Percentiles rank a stretch among this genome's conserved stretches.
phyloP scores from a whole-genome alignment of 768 basidiomycete genomes.

The Polyporus arcularius region DNA sequence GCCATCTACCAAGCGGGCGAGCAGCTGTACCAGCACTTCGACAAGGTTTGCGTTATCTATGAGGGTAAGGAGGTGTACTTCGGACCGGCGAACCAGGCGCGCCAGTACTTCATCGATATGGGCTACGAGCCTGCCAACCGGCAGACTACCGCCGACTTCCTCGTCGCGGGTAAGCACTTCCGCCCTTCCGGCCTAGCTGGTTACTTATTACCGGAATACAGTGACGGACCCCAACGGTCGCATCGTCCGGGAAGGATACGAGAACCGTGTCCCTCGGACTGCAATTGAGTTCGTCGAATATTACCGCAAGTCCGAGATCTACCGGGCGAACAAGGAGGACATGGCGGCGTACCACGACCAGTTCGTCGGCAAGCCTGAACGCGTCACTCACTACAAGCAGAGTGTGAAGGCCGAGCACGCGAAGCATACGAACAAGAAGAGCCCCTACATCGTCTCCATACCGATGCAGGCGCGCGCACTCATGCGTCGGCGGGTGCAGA shows the following conservation, averaged over 20 bases:
- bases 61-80: slow-evolving; percentile 76
- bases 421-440: slow-evolving; percentile 40
- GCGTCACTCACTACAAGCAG: slow-evolving; percentile 43
- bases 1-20: slow-evolving; percentile 87
- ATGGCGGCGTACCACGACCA: slow-evolving; percentile 45
- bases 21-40: slow-evolving; percentile 62
- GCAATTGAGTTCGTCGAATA: slow-evolving; percentile 54
- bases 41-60: slow-evolving; percentile 80
- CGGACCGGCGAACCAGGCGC: slow-evolving; percentile 64
- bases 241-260: slow-evolving; percentile 44
- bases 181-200: not conserved
- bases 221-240: slow-evolving; percentile 66
- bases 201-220: slow-evolving; percentile 11
- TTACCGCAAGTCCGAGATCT: slow-evolving; percentile 38
- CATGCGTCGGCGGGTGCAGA: slow-evolving; percentile 37
- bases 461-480: slow-evolving; percentile 40
- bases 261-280: slow-evolving; percentile 46
- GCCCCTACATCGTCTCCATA: slow-evolving; percentile 38
- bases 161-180: slow-evolving; percentile 41
- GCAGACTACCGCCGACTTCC: slow-evolving; percentile 63
- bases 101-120: slow-evolving; percentile 73
- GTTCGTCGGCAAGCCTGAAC: slow-evolving; percentile 47
- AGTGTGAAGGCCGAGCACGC: slow-evolving; percentile 56
- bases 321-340: slow-evolving; percentile 45
- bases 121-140: slow-evolving; percentile 55